These are phyloP conservation scores for Botryosphaeria agaves DNA, from an alignment of 2,329 filamentous ascomycete genomes.

Conservation along the genomic window DNA sequence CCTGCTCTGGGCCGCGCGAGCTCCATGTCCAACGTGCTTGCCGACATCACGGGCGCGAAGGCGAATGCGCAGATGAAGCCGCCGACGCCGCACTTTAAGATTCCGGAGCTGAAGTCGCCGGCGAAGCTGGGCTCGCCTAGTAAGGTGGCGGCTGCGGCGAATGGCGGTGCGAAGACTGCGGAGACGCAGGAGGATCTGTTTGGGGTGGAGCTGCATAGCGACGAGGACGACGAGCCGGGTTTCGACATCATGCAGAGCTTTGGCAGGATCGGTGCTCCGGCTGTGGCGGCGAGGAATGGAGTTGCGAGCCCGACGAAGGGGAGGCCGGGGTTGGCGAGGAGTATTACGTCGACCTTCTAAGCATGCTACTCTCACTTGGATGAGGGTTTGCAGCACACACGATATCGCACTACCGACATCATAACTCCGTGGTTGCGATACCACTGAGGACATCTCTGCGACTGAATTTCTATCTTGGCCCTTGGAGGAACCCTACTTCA, in stretches of 20 bases:
- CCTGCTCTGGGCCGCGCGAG: slow-evolving; percentile 45
- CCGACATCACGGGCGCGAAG: slow-evolving; percentile 38
- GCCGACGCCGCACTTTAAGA: slow-evolving; percentile 9
- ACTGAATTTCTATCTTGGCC: no score
- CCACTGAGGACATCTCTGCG: no score
- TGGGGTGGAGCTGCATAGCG: slow-evolving; percentile 36
- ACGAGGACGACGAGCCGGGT: slow-evolving; percentile 41
- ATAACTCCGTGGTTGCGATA: no score
- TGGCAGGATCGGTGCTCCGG: slow-evolving; percentile 46
- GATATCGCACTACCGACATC: no score
- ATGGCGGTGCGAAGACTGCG: slow-evolving; percentile 4
- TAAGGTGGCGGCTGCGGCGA: slow-evolving; percentile 9
- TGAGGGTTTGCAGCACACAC: no score
- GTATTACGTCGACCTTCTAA: not conserved
- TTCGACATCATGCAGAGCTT: slow-evolving; percentile 63
- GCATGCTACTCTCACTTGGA: no score
- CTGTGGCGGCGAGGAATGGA: slow-evolving; percentile 8
- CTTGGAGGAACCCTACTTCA: no score
- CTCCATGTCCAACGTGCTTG: slow-evolving; percentile 42
- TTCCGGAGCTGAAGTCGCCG: slow-evolving; percentile 9
- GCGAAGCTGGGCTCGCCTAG: slow-evolving; percentile 14
- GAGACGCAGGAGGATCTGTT: slow-evolving; percentile 31
- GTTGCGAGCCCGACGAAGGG: not conserved
- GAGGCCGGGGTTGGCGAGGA: not conserved
- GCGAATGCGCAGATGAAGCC: slow-evolving; percentile 24